Percentiles rank a stretch among this genome's conserved stretches.
phyloP scores from a whole-genome alignment of 768 basidiomycete genomes.

The Suillus variegatus region DNA sequence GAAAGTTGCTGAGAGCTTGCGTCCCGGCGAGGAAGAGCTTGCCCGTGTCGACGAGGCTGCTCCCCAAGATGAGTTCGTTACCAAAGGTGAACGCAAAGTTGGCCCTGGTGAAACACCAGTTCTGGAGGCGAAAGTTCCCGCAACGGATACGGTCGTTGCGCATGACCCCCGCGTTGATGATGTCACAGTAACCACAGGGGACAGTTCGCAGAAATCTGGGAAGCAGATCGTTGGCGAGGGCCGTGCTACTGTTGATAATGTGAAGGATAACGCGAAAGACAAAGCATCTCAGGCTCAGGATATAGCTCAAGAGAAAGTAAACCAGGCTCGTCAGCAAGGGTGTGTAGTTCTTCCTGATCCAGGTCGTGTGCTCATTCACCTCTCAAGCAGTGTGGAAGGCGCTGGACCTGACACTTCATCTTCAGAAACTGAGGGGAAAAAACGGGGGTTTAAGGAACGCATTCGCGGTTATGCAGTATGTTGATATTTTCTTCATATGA shows the following conservation, averaged over 20 bases:
- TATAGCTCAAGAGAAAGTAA: slow-evolving; percentile 10
- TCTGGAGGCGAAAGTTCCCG: slow-evolving; percentile 47
- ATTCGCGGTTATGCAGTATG: slow-evolving; percentile 32
- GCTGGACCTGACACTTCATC: background rate
- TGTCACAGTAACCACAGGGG: slow-evolving; percentile 30
- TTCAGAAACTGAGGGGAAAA: slow-evolving; percentile 40
- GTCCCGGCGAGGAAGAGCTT: slow-evolving; percentile 65
- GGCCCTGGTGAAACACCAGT: slow-evolving; percentile 49
- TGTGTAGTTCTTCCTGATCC: slow-evolving; percentile 10
- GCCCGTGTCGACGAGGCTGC: slow-evolving; percentile 69
- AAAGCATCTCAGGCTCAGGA: slow-evolving; percentile 8
- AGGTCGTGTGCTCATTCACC: slow-evolving; percentile 7
- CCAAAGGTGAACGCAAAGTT: slow-evolving; percentile 41
- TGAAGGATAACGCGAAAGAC: slow-evolving; percentile 14
- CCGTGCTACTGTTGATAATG: slow-evolving; percentile 14
- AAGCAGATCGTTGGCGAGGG: slow-evolving; percentile 24
- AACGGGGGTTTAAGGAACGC: slow-evolving; percentile 32
- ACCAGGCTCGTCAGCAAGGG: slow-evolving; percentile 11
- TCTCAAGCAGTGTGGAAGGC: slow-evolving; percentile 30
- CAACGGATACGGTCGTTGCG: slow-evolving; percentile 40
- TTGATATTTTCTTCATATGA: background rate
- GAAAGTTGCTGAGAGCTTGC: slow-evolving; percentile 68
- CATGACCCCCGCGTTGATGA: slow-evolving; percentile 56
- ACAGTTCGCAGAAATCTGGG: slow-evolving; percentile 35
- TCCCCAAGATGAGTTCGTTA: slow-evolving; percentile 66